phyloP scores from a whole-genome alignment of 225 moss, liverwort and hornwort genomes.

The Marchantia polymorpha region DNA sequence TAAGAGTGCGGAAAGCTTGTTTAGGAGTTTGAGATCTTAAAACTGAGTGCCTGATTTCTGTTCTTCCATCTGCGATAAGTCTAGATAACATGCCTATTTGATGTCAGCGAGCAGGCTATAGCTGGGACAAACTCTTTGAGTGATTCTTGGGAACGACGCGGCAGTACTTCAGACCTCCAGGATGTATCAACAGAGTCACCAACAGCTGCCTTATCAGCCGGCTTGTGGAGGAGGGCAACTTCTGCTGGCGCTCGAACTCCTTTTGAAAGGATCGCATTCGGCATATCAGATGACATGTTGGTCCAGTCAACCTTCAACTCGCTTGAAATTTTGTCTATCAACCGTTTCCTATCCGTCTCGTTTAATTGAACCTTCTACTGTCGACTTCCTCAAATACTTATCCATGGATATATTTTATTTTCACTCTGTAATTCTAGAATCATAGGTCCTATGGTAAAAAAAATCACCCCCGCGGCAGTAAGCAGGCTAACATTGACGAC shows the following conservation, averaged over 20 bases:
- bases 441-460: too few species aligned
- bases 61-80: not conserved
- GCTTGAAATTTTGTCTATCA: not conserved
- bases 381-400: too few species aligned
- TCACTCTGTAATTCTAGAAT: too few species aligned
- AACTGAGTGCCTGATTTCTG: not conserved
- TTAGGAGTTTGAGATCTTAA: not conserved
- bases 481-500: too few species aligned
- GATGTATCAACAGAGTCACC: slow-evolving; percentile 66
- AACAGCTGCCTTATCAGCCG: slow-evolving; percentile 66
- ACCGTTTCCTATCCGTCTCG: not conserved
- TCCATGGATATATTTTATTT: too few species aligned
- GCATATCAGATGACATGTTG: slow-evolving; percentile 90
- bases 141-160: slow-evolving; percentile 72
- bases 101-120: slow-evolving; percentile 60
- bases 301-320: not conserved
- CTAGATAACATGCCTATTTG: not conserved
- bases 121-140: slow-evolving; percentile 50
- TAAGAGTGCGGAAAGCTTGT: not conserved
- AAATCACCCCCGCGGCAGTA: too few species aligned
- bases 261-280: slow-evolving; percentile 63
- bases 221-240: slow-evolving; percentile 83
- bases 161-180: slow-evolving; percentile 56
- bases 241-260: slow-evolving; percentile 70
- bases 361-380: too few species aligned